A percentile compares a stretch with the other conserved stretches of the same genome.
phyloP scores from a whole-genome alignment of 1,284 basidiomycete species.

The Amylostereum areolatum region DNA sequence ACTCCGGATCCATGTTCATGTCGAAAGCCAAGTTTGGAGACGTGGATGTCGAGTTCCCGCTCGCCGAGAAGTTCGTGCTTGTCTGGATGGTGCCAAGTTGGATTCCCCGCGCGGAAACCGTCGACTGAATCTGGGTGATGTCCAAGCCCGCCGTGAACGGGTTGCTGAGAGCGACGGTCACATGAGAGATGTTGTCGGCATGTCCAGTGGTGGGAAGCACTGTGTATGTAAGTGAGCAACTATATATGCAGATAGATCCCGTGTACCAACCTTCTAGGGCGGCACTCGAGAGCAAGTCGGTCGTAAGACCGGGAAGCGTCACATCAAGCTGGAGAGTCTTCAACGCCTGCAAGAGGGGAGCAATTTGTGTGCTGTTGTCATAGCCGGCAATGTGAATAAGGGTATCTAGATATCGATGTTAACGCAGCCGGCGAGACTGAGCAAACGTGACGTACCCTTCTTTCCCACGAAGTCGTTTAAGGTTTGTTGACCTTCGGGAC shows the following conservation, averaged over 20 bases:
- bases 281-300: conserved; percentile 52
- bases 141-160: conserved; percentile 61
- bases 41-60: conserved; percentile 49
- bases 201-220: conserved; percentile 66
- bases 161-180: conserved; percentile 60
- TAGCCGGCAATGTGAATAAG: conserved; percentile 51
- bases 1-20: conserved; percentile 69
- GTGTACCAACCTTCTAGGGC: conserved; percentile 40
- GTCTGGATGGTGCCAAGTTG: conserved; percentile 60
- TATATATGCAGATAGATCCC: not conserved
- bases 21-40: conserved; percentile 58
- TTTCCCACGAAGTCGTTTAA: conserved; percentile 68
- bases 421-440: conserved; percentile 8
- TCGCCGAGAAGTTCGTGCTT: conserved; percentile 45
- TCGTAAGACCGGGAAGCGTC: conserved; percentile 58
- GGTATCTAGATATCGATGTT: conserved; percentile 35
- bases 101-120: conserved; percentile 60
- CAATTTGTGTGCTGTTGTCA: conserved; percentile 53
- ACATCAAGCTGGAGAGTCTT: conserved; percentile 53
- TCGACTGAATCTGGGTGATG: conserved; percentile 61
- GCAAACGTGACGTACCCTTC: conserved; percentile 28
- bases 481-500: conserved; percentile 56
- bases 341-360: conserved; percentile 60
- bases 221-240: conserved; percentile 16
- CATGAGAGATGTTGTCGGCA: conserved; percentile 60